Evolutionary conservation across 2,329 filamentous ascomycete genomes (phyloP).

Genomic region (Fusarium buharicum): DNA sequence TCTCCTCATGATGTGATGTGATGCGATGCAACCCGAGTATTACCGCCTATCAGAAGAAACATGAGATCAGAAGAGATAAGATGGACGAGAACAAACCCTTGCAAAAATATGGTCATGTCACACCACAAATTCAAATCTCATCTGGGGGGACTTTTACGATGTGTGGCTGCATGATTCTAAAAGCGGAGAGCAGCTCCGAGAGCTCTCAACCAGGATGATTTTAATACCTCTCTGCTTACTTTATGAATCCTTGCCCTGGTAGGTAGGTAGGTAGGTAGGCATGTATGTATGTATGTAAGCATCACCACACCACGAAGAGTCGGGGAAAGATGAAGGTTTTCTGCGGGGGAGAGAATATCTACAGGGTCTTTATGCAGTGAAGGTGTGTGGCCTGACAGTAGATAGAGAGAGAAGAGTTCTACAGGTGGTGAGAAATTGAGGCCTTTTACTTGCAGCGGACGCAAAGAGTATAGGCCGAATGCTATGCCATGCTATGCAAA

Average conservation of each 20-base stretch:
- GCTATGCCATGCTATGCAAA: conserved; percentile 17
- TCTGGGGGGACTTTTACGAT: background rate
- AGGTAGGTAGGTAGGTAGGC: conserved; percentile 2
- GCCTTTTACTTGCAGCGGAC: conserved; percentile 20
- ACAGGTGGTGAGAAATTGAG: conserved; percentile 18
- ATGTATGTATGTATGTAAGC: too few relatives aligned
- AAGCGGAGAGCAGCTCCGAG: conserved; percentile 35
- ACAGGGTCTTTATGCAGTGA: background rate
- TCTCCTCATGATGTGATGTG: background rate
- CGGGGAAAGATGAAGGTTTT: conserved; percentile 1
- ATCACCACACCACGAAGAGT: conserved; percentile 34
- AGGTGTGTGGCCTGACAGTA: conserved; percentile 8
- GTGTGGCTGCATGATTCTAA: conserved; percentile 14
- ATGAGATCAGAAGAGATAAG: conserved; percentile 7
- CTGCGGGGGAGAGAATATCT: conserved; percentile 16
- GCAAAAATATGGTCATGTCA: background rate
- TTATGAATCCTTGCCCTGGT: conserved; percentile 7
- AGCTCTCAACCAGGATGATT: conserved; percentile 7
- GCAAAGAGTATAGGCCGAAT: conserved; percentile 9
- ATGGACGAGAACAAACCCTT: background rate
- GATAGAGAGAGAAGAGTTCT: too few relatives aligned
- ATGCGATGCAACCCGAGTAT: conserved; percentile 2
- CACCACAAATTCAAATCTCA: conserved; percentile 10
- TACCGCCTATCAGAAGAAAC: conserved; percentile 1
- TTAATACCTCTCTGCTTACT: conserved; percentile 27